phyloP scores from a whole-genome alignment of 768 basidiomycete species.

The Mycena alexandri region DNA sequence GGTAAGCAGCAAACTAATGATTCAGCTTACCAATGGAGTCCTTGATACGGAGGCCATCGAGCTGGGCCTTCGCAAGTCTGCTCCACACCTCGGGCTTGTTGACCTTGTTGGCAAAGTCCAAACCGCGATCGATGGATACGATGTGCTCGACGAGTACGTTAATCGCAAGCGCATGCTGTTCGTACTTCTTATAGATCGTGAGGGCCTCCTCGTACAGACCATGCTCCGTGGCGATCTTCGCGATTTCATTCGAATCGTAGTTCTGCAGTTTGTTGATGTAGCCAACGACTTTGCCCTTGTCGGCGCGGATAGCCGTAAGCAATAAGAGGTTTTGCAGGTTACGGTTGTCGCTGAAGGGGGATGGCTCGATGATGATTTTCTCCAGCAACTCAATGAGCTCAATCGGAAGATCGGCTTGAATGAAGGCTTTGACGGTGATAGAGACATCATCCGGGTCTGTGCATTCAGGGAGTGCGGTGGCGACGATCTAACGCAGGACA shows the following conservation, averaged over 20 bases:
- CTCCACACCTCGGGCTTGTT: conserved; percentile 98
- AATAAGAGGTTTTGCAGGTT: conserved; percentile 96
- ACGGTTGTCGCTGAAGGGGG: conserved; percentile 97
- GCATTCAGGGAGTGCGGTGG: conserved; percentile 95
- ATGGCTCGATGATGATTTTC: conserved; percentile 98
- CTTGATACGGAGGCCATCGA: conserved; percentile 98
- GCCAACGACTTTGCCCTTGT: conserved; percentile 97
- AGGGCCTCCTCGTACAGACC: conserved; percentile 96
- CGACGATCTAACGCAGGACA: conserved; percentile 72
- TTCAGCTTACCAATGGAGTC: conserved; percentile 87
- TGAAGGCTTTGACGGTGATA: conserved; percentile 97
- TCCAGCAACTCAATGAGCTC: conserved; percentile 97
- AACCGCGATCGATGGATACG: conserved; percentile 95
- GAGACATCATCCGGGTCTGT: conserved; percentile 99
- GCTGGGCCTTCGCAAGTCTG: conserved; percentile 96
- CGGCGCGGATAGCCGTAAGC: conserved; percentile 95
- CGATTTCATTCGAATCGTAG: conserved; percentile 95
- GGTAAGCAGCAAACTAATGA: conserved; percentile 14
- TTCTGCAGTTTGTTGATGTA: conserved; percentile 98
- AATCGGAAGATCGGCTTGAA: conserved; percentile 95
- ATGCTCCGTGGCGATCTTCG: conserved; percentile 96
- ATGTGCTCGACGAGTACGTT: conserved; percentile 98
- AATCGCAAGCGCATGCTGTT: conserved; percentile 95
- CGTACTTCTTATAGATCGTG: conserved; percentile 97
- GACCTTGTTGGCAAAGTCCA: conserved; percentile 96